Evolutionary conservation across 129 eudicot species (phyloP).

Genomic region (Logfia minima): DNA sequence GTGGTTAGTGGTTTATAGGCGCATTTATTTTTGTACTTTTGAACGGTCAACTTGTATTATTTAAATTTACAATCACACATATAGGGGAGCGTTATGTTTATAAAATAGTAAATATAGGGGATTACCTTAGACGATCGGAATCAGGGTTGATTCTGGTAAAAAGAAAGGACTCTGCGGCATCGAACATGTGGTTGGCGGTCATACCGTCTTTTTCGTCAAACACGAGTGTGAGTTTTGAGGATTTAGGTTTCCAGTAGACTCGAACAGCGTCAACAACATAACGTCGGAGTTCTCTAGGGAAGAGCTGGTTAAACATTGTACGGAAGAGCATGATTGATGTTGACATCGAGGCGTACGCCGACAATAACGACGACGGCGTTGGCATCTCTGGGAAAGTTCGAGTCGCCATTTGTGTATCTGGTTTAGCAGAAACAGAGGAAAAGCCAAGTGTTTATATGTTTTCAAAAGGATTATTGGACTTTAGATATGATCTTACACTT

Average conservation of each 20-base stretch:
- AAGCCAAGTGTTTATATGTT: not conserved
- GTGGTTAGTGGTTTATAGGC: too few species aligned
- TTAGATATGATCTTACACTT: too few species aligned
- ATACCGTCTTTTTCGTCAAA: conserved; percentile 61
- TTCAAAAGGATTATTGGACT: not conserved
- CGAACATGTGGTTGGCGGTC: conserved; percentile 57
- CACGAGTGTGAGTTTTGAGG: conserved; percentile 46
- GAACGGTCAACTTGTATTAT: too few species aligned
- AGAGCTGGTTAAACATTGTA: conserved; percentile 56
- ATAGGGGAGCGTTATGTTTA: too few species aligned
- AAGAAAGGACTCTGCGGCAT: conserved; percentile 65
- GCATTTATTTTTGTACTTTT: too few species aligned
- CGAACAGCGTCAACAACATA: conserved; percentile 37
- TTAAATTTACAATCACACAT: too few species aligned
- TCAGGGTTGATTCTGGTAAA: conserved; percentile 52
- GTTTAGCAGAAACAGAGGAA: conserved; percentile 31
- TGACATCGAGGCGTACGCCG: conserved; percentile 71
- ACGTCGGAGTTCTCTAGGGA: conserved; percentile 50
- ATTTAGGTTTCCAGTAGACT: conserved; percentile 40
- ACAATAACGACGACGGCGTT: conserved; percentile 46
- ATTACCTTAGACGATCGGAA: conserved; percentile 46
- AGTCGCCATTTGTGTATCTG: conserved; percentile 36
- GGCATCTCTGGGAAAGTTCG: conserved; percentile 40
- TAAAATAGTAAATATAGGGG: too few species aligned
- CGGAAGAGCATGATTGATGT: conserved; percentile 69